Evolutionary conservation across 495 filamentous ascomycete species (phyloP).

Genomic region (Aspergillus ellipticus): DNA sequence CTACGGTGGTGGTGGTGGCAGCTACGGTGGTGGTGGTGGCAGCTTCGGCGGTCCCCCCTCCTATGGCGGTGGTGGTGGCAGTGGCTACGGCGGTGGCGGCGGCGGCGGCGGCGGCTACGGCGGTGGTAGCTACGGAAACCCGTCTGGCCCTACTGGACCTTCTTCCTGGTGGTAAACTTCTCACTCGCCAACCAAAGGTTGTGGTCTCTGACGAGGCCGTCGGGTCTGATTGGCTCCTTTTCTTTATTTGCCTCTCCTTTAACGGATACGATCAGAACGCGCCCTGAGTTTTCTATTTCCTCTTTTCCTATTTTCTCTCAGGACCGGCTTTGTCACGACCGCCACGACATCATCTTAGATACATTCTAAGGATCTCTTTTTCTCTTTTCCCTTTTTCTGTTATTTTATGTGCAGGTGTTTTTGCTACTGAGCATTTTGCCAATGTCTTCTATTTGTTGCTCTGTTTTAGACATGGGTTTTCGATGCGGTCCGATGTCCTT

Average conservation of each 20-base stretch:
- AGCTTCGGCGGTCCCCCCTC: slow-evolving; percentile 38
- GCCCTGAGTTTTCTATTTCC: slow-evolving; percentile 43
- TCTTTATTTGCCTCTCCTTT: slow-evolving; percentile 37
- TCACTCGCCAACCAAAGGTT: slow-evolving; percentile 13
- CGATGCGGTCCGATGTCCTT: slow-evolving; percentile 41
- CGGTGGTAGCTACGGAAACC: slow-evolving; percentile 68
- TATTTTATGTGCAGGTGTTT: slow-evolving; percentile 28
- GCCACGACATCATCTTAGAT: slow-evolving; percentile 39
- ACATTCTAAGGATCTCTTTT: slow-evolving; percentile 21
- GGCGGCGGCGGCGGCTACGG: slow-evolving; percentile 41
- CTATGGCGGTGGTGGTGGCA: slow-evolving; percentile 25
- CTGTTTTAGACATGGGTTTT: slow-evolving; percentile 43
- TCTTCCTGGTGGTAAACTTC: slow-evolving; percentile 90
- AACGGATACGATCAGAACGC: slow-evolving; percentile 47
- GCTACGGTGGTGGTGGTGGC: slow-evolving; percentile 51
- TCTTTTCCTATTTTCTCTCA: slow-evolving; percentile 39
- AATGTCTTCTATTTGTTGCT: slow-evolving; percentile 24
- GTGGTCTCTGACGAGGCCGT: slow-evolving; percentile 48
- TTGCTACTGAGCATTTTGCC: slow-evolving; percentile 24
- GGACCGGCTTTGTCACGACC: slow-evolving; percentile 51
- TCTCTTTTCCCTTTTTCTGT: slow-evolving; percentile 19
- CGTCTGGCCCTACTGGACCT: slow-evolving; percentile 73
- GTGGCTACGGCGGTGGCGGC: slow-evolving; percentile 48
- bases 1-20: slow-evolving; percentile 33
- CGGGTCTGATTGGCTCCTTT: slow-evolving; percentile 44